phyloP scores from a whole-genome alignment of 768 basidiomycete genomes.

The Asterophora parasitica region DNA sequence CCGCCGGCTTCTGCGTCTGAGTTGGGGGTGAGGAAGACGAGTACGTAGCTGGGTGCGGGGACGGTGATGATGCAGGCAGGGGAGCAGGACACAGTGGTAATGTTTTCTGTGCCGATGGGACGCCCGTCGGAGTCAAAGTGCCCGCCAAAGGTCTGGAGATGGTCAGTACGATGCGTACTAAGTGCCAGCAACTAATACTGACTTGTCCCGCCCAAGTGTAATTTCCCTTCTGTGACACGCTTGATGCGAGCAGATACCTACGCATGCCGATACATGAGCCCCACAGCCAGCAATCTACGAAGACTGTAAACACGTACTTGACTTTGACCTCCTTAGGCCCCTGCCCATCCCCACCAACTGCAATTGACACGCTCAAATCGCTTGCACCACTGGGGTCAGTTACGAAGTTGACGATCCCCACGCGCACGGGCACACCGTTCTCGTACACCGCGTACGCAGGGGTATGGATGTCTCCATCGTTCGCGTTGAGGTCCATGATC shows the following conservation, averaged over 20 bases:
- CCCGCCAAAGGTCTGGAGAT: conserved; percentile 65
- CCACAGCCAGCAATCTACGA: not conserved
- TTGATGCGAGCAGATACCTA: conserved; percentile 52
- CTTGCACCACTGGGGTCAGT: conserved; percentile 53
- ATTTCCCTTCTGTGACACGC: conserved; percentile 55
- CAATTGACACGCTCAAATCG: conserved; percentile 47
- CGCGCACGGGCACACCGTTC: conserved; percentile 51
- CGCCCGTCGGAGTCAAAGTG: conserved; percentile 65
- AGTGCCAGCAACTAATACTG: conserved; percentile 18
- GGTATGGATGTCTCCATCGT: conserved; percentile 38
- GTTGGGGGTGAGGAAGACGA: conserved; percentile 59
- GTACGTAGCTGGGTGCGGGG: conserved; percentile 65
- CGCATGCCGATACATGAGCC: no score
- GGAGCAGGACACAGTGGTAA: conserved; percentile 64
- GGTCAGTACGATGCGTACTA: no score
- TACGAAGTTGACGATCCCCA: conserved; percentile 72
- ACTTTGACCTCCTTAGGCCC: conserved; percentile 10
- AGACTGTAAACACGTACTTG: conserved; percentile 6
- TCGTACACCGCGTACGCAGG: conserved; percentile 77
- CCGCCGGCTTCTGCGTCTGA: conserved; percentile 13
- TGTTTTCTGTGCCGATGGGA: conserved; percentile 46
- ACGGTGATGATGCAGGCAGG: conserved; percentile 54
- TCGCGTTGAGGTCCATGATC: conserved; percentile 58
- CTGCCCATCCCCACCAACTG: conserved; percentile 30
- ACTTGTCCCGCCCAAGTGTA: conserved; percentile 79